Evolutionary conservation across 768 basidiomycete species (phyloP).

Genomic region (Suillus paluster): DNA sequence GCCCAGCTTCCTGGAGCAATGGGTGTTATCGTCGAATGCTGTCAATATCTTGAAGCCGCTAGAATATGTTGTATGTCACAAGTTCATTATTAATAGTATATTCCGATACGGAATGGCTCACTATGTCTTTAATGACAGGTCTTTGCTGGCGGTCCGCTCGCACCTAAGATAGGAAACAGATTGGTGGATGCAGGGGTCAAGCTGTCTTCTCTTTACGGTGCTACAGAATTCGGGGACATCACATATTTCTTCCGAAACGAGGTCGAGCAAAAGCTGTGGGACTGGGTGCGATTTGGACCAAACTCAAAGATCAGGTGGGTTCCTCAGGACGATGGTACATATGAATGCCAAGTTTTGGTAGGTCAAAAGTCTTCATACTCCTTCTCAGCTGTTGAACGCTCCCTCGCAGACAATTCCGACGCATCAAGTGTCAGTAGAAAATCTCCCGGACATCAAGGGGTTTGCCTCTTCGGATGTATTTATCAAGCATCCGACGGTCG

Average conservation of each 20-base stretch:
- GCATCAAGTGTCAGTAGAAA: constrained; percentile 36
- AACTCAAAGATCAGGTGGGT: constrained; percentile 36
- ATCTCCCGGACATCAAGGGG: constrained; percentile 41
- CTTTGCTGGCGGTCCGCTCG: constrained; percentile 42
- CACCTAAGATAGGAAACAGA: constrained; percentile 39
- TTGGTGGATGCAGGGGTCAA: constrained; percentile 41
- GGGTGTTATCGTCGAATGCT: constrained; percentile 20
- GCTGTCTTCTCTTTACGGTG: constrained; percentile 40
- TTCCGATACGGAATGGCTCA: not conserved
- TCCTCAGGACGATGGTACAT: constrained; percentile 40
- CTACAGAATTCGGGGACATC: constrained; percentile 39
- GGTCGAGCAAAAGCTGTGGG: constrained; percentile 36
- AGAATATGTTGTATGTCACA: constrained; percentile 23
- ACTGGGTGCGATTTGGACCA: constrained; percentile 35
- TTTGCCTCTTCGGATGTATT: constrained; percentile 51
- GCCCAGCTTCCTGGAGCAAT: constrained; percentile 29
- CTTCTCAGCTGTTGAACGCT: not conserved
- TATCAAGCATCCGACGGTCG: constrained; percentile 46
- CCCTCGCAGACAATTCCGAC: constrained; percentile 28
- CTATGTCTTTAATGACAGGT: constrained; percentile 19
- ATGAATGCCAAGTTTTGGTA: constrained; percentile 44
- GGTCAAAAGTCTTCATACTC: not conserved
- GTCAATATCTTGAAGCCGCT: constrained; percentile 22
- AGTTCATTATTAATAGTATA: not conserved
- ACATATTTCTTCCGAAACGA: constrained; percentile 14